A percentile compares a stretch with the other conserved stretches of the same genome.
phyloP scores from a whole-genome alignment of 371 early-diverging fungal species.

The Mucor sp. region DNA sequence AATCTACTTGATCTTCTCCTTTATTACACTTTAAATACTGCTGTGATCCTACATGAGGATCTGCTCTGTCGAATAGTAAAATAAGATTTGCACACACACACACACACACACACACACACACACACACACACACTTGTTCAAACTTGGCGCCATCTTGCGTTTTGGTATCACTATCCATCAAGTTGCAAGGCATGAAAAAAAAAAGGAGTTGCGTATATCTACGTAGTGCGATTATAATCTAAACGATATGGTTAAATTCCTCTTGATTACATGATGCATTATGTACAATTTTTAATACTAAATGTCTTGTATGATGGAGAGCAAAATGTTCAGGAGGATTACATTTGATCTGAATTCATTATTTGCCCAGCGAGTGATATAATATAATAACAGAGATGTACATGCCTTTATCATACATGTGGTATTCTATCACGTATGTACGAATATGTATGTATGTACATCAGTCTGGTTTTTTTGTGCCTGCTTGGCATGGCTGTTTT shows the following conservation, averaged over 20 bases:
- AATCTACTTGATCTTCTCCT: background rate
- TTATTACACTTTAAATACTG: background rate
- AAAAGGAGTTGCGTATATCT: background rate
- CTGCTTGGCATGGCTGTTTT: background rate
- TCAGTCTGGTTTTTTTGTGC: constrained; percentile 3
- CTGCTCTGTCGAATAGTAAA: background rate
- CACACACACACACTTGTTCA: background rate
- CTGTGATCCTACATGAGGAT: background rate
- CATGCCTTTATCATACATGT: constrained; percentile 10
- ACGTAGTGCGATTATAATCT: background rate
- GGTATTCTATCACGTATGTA: background rate
- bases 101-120: too few species aligned
- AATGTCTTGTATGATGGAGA: background rate
- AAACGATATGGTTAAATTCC: constrained; percentile 4
- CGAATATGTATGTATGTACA: constrained; percentile 3
- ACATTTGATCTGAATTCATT: background rate
- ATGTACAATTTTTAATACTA: constrained; percentile 4
- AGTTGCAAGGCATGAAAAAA: background rate
- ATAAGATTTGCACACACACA: background rate
- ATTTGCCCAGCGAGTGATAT: background rate
- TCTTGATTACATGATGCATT: constrained; percentile 5
- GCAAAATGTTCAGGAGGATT: background rate
- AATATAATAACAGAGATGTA: constrained; percentile 1
- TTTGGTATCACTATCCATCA: background rate
- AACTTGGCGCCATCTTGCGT: background rate